phyloP scores from a whole-genome alignment of 768 basidiomycete species.

The Filobasidium floriforme region DNA sequence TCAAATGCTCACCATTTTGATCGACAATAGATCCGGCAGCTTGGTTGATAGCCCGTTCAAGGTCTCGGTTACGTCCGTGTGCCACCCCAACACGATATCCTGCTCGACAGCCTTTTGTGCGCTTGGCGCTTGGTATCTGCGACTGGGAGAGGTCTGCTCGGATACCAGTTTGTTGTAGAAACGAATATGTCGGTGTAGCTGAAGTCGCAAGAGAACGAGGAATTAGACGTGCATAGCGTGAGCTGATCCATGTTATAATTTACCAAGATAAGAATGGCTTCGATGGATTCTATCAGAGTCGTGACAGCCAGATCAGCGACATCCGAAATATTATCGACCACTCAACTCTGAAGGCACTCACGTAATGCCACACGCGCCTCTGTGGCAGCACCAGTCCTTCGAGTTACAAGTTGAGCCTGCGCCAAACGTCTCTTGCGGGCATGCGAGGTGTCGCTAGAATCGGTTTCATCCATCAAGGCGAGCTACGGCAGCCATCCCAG shows the following conservation, averaged over 20 bases:
- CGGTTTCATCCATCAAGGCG: not conserved
- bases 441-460: not conserved
- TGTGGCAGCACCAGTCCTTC: slow-evolving; percentile 1
- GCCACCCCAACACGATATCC: slow-evolving; percentile 19
- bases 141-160: slow-evolving; percentile 12
- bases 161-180: slow-evolving; percentile 18
- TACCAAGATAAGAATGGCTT: slow-evolving; percentile 15
- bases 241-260: not conserved
- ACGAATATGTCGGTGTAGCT: slow-evolving; percentile 17
- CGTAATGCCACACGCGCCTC: slow-evolving; percentile 14
- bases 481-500: not conserved
- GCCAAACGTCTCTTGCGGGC: not conserved
- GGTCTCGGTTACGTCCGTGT: slow-evolving; percentile 6
- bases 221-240: not conserved
- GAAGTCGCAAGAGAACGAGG: not conserved
- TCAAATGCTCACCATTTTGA: not conserved
- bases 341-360: not conserved
- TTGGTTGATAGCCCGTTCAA: not conserved
- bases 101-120: slow-evolving; percentile 19
- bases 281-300: slow-evolving; percentile 11
- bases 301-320: not conserved
- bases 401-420: not conserved
- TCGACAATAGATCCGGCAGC: not conserved
- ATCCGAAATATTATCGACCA: not conserved
- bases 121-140: slow-evolving; percentile 16